phyloP scores from a whole-genome alignment of 2,329 filamentous ascomycete species.

The Fusarium tjaetaba region DNA sequence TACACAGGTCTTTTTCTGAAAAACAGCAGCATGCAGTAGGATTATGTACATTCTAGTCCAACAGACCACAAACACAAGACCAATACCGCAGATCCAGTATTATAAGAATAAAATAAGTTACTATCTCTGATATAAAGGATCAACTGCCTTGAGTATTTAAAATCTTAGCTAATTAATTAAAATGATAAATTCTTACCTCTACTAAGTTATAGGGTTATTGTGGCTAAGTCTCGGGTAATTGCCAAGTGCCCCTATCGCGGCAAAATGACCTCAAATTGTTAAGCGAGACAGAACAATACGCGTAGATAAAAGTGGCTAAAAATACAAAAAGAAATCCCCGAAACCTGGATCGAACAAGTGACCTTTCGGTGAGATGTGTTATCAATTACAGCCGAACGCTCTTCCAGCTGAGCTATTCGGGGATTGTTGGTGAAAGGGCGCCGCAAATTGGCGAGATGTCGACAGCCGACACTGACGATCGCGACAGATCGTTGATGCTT shows the following conservation, averaged over 20 bases:
- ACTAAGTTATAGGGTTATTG: too few species aligned
- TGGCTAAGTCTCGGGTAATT: neutral
- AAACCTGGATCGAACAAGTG: slow-evolving; percentile 35
- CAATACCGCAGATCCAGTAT: too few species aligned
- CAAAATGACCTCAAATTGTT: neutral
- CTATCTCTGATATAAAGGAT: too few species aligned
- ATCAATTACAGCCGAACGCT: slow-evolving; percentile 30
- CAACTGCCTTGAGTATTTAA: fast-evolving
- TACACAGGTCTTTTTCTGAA: too few species aligned
- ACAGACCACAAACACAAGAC: too few species aligned
- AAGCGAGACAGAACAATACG: neutral
- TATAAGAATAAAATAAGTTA: too few species aligned
- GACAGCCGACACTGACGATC: fast-evolving
- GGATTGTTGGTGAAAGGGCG: slow-evolving; percentile 39
- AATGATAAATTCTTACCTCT: too few species aligned
- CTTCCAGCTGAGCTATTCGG: slow-evolving; percentile 34
- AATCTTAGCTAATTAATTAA: too few species aligned
- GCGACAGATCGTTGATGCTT: neutral
- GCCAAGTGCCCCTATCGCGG: fast-evolving
- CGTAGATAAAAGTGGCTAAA: neutral
- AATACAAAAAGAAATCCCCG: slow-evolving; percentile 5
- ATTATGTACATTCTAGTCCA: too few species aligned
- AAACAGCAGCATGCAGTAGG: too few species aligned
- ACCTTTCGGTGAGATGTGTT: slow-evolving; percentile 24
- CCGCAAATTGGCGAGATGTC: neutral